phyloP scores from a whole-genome alignment of 352 stramenopile genomes.

The Phytopythium helicoides region DNA sequence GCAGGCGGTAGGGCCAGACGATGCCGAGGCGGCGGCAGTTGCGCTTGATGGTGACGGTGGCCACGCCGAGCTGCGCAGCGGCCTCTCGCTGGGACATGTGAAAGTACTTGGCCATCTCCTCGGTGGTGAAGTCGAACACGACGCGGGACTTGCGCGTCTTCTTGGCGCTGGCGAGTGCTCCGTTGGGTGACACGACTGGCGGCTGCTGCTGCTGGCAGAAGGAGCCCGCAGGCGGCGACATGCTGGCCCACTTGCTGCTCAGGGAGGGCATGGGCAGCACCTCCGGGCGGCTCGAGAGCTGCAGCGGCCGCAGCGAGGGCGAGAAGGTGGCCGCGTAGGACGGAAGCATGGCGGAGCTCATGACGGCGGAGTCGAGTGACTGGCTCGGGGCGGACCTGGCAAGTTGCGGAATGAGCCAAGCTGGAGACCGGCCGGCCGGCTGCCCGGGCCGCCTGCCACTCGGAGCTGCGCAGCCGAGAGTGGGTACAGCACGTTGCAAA shows the following conservation, averaged over 20 bases:
- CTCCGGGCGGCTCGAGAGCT: neutral
- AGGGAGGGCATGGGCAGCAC: neutral
- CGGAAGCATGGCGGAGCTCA: conserved; percentile 6
- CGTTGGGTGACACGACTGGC: neutral
- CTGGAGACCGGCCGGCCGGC: neutral
- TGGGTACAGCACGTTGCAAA: neutral
- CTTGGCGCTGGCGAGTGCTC: conserved; percentile 6
- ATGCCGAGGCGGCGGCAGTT: conserved; percentile 59
- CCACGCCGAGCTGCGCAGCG: conserved; percentile 48
- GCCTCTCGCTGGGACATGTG: conserved; percentile 56
- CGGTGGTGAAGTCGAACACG: conserved; percentile 52
- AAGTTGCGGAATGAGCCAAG: conserved; percentile 8
- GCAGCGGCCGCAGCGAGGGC: conserved; percentile 3
- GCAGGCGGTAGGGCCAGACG: conserved; percentile 53
- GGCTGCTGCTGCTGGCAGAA: neutral
- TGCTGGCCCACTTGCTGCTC: conserved; percentile 1
- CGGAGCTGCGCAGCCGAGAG: neutral
- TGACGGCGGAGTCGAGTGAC: neutral
- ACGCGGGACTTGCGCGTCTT: conserved; percentile 45
- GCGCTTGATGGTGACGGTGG: conserved; percentile 58
- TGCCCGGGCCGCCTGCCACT: too few species aligned
- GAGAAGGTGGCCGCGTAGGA: conserved; percentile 4
- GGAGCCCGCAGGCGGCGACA: neutral
- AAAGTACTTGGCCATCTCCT: conserved; percentile 55
- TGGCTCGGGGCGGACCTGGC: neutral